phyloP scores from a whole-genome alignment of 2,329 filamentous ascomycete species.

The Monilinia aucupariae region DNA sequence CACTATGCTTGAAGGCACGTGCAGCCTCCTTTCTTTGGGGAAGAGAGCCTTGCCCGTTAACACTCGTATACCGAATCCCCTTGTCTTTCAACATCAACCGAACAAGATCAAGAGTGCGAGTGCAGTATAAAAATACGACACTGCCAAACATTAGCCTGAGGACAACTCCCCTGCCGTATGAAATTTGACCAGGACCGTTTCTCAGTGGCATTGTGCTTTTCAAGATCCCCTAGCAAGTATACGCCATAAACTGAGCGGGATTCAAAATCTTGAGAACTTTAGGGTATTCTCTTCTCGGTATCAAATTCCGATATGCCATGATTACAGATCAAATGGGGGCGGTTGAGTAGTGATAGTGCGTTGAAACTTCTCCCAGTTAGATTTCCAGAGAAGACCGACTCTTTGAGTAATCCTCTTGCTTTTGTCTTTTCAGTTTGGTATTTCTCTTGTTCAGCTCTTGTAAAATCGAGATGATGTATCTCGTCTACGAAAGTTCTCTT shows the following conservation, averaged over 20 bases:
- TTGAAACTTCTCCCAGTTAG: slow-evolving; percentile 36
- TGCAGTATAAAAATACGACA: slow-evolving; percentile 49
- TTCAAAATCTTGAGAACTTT: slow-evolving; percentile 31
- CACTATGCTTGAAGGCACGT: slow-evolving; percentile 39
- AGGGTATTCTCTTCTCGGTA: no score
- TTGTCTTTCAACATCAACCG: slow-evolving; percentile 38
- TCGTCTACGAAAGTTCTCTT: slow-evolving; percentile 32
- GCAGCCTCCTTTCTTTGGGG: slow-evolving; percentile 40
- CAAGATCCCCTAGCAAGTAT: no score
- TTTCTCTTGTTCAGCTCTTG: slow-evolving; percentile 33
- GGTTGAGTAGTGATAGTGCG: slow-evolving; percentile 43
- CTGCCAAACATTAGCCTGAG: slow-evolving; percentile 30
- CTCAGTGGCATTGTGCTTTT: slow-evolving; percentile 8
- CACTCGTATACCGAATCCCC: slow-evolving; percentile 38
- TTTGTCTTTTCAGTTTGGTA: slow-evolving; percentile 36
- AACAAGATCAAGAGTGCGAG: slow-evolving; percentile 44
- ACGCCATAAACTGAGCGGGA: no score
- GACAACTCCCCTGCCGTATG: background rate
- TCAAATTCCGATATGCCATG: slow-evolving; percentile 36
- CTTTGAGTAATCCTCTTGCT: slow-evolving; percentile 34
- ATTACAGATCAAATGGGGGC: slow-evolving; percentile 43
- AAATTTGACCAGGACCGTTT: background rate
- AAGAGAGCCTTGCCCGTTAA: slow-evolving; percentile 44
- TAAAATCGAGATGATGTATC: slow-evolving; percentile 37
- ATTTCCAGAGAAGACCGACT: slow-evolving; percentile 31